A percentile compares a stretch with the other conserved stretches of the same genome.
Evolutionary conservation across 805 yeast genomes (phyloP).

Genomic region (Candida incommunis): DNA sequence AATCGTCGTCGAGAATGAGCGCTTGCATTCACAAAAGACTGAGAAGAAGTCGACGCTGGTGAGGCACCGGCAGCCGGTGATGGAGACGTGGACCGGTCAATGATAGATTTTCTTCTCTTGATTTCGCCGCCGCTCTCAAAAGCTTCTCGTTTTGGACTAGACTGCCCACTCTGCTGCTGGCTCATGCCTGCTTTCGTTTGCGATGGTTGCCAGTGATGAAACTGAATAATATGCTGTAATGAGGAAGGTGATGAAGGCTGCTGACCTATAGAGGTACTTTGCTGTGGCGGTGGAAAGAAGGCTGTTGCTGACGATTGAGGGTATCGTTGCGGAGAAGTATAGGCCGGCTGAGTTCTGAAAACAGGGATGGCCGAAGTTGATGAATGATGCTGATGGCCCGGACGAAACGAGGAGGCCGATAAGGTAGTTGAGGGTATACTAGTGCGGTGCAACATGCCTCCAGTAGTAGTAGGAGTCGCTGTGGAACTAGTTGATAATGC

Average conservation of each 20-base stretch:
- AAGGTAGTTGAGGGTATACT: slow-evolving; percentile 5
- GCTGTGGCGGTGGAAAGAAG: slow-evolving; percentile 11
- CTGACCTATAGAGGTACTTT: slow-evolving; percentile 10
- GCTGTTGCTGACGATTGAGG: slow-evolving; percentile 3
- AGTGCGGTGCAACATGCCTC: slow-evolving; percentile 4
- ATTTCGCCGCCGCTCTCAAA: background rate
- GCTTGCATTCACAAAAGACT: background rate
- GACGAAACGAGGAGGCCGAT: slow-evolving; percentile 10
- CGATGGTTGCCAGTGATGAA: slow-evolving; percentile 42
- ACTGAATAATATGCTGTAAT: slow-evolving; percentile 38
- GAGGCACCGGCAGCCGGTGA: background rate
- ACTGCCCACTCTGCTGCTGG: background rate
- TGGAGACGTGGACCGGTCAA: background rate
- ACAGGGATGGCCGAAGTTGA: slow-evolving; percentile 13
- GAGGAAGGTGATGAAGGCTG: slow-evolving; percentile 13
- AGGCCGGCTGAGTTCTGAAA: slow-evolving; percentile 5
- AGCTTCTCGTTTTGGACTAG: background rate
- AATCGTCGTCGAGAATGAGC: background rate
- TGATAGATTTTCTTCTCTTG: background rate
- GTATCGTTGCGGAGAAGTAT: slow-evolving; percentile 3
- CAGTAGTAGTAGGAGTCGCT: slow-evolving; percentile 12
- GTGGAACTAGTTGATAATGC: slow-evolving; percentile 10
- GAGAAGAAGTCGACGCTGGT: background rate
- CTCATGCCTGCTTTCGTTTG: background rate
- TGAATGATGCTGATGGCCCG: slow-evolving; percentile 9